A percentile compares a stretch with the other conserved stretches of the same genome.
Conservation (phyloP, 169 alveolate genomes). For the Besnoitia besnoiti region DNA sequence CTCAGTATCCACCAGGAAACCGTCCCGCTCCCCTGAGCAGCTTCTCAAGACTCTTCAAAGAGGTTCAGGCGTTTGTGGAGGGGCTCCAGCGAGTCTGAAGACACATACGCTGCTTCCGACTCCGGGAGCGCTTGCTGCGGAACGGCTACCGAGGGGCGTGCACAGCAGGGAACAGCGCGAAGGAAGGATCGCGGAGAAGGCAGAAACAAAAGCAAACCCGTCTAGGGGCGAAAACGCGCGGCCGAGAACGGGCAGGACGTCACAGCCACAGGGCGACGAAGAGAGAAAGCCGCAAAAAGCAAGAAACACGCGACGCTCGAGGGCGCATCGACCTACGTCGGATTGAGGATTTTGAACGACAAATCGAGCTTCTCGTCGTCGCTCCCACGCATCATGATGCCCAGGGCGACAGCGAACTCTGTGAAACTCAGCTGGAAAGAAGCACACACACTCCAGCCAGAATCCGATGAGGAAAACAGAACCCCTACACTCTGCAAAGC, state of each 20-base stretch:
- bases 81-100: too few relatives aligned
- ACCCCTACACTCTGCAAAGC: too few relatives aligned
- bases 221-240: background rate
- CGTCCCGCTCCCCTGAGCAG: too few relatives aligned
- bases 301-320: background rate
- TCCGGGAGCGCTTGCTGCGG: too few relatives aligned
- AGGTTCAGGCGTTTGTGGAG: too few relatives aligned
- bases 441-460: background rate
- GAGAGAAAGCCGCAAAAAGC: background rate
- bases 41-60: too few relatives aligned
- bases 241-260: background rate
- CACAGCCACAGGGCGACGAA: background rate
- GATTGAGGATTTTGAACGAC: constrained; percentile 67
- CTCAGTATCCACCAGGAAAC: too few relatives aligned
- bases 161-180: background rate
- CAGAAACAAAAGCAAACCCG: background rate
- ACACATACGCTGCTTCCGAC: too few relatives aligned
- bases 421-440: constrained; percentile 60
- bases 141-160: too few relatives aligned
- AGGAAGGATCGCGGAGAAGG: background rate
- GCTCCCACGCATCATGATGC: constrained; percentile 72
- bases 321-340: constrained; percentile 38
- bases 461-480: too few relatives aligned
- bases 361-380: constrained; percentile 70
- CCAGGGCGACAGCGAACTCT: constrained; percentile 70